Percentiles rank a stretch among this genome's conserved stretches.
Evolutionary conservation across 2,329 filamentous ascomycete genomes (phyloP).

Genomic region (Scorias spongiosa): DNA sequence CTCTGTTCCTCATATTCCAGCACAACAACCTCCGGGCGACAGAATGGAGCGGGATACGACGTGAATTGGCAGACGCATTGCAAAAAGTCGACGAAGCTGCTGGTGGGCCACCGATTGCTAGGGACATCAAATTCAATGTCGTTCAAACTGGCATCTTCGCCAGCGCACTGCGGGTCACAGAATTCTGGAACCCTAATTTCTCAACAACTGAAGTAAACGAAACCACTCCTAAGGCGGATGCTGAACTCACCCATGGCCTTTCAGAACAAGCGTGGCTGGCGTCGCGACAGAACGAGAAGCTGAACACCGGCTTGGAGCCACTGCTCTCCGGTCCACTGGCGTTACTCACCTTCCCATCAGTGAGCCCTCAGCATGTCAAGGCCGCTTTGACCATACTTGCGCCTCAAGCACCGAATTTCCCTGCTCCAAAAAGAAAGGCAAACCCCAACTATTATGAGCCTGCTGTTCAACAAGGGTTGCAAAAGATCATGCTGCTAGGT

Average conservation of each 20-base stretch:
- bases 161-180: conserved; percentile 68
- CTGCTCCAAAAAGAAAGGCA: conserved; percentile 59
- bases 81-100: conserved; percentile 46
- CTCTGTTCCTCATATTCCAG: conserved; percentile 74
- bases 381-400: conserved; percentile 64
- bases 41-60: conserved; percentile 58
- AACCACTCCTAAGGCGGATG: conserved; percentile 24
- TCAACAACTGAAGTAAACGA: conserved; percentile 16
- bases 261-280: conserved; percentile 39
- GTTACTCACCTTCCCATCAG: conserved; percentile 61
- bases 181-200: conserved; percentile 48
- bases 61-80: conserved; percentile 49
- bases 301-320: conserved; percentile 50
- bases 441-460: conserved; percentile 72
- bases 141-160: conserved; percentile 82
- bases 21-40: conserved; percentile 61
- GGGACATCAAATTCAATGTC: conserved; percentile 53
- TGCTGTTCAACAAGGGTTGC: conserved; percentile 61
- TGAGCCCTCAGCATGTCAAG: conserved; percentile 73
- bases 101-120: conserved; percentile 33
- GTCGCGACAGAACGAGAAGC: conserved; percentile 32
- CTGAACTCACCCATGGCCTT: conserved; percentile 42
- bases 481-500: conserved; percentile 76
- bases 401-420: conserved; percentile 57
- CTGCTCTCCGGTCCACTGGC: conserved; percentile 72